phyloP scores from a whole-genome alignment of 1,284 basidiomycete genomes.

The Laetiporus sulphureus region DNA sequence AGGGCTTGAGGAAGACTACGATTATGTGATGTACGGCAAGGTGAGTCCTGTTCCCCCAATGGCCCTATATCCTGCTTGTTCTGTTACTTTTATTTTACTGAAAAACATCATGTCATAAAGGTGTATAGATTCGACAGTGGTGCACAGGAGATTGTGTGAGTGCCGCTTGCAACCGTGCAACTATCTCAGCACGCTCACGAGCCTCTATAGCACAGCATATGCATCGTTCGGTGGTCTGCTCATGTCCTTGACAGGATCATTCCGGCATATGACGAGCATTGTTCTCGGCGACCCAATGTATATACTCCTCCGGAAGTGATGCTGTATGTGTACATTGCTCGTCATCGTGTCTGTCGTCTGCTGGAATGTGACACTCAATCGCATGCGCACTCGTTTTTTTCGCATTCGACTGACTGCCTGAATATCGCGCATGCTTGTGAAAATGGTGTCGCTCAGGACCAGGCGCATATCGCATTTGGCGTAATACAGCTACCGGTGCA shows the following conservation, averaged over 20 bases:
- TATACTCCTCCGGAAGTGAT: conserved; percentile 78
- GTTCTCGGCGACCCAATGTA: conserved; percentile 93
- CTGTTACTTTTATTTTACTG: too few species aligned
- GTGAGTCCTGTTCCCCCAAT: conserved; percentile 44
- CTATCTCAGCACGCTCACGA: not conserved
- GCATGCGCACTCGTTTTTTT: not conserved
- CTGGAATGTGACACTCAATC: not conserved
- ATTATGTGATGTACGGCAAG: conserved; percentile 99
- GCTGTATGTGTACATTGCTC: conserved; percentile 5
- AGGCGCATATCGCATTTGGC: too few species aligned
- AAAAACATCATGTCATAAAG: too few species aligned
- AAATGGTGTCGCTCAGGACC: too few species aligned
- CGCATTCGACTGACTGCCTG: too few species aligned
- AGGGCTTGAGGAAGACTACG: conserved; percentile 93
- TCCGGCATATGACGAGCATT: conserved; percentile 88
- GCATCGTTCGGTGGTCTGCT: conserved; percentile 95
- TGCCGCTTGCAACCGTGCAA: conserved; percentile 14
- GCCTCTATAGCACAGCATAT: conserved; percentile 74
- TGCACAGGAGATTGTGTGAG: conserved; percentile 75
- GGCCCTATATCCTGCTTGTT: too few species aligned
- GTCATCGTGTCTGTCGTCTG: not conserved
- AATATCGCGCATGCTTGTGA: too few species aligned
- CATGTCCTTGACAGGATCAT: conserved; percentile 91
- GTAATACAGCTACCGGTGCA: too few species aligned
- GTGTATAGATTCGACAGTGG: conserved; percentile 97